Evolutionary conservation across 305 asterid genomes (phyloP), one percentile per base, ranked within the genome.

Genomic region (Fraxinus velutina): DNA sequence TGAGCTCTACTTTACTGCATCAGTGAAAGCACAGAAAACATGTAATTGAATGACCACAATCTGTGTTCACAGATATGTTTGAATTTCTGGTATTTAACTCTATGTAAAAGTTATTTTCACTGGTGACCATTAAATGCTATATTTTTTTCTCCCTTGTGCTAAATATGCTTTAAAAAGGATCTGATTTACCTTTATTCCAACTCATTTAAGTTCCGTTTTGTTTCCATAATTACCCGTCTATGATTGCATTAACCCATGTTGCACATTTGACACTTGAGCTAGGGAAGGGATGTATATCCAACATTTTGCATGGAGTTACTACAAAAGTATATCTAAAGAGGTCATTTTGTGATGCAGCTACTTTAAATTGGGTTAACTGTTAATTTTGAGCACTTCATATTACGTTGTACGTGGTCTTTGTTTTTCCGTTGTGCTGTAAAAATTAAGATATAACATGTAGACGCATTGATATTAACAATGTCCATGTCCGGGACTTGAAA

Each of bases 401-500:
- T 32, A 2, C 13, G 55, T 47, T 76, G 77, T 39, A 81, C 10
- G 19, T 7, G 7, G 4, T 10, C 15, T 62, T 30, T 29, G n/a
- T 82, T 39, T 82, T 68, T 70, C 17, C 21, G 33, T 50, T 76
- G 6, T n/a, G 74, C 57, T 68, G 72, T 34, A 27, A 10, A 32
- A 60, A 39, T 60, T 15, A 68, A 13, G 36, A 17, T 52, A 39
- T 66, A 39, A 47, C 21, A 21, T 64, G 12, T 21, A 72, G 30
- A 50, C 8, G 62, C 21, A 50, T 50, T 50, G 62, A 76, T 68
- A 52, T 33, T 78, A n/a, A 12, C 36, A 32, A 52, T 62, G 76
- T 39, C 47, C 27, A 22, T 81, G 72, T 68, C 42, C 30, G 66
- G 71, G 76, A 64, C 47, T 68, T 80, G 39, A 77, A 77, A 50